These are phyloP conservation scores for Trichoderma gamsii DNA, from an alignment of 495 filamentous ascomycete genomes.

Conservation along the genomic window DNA sequence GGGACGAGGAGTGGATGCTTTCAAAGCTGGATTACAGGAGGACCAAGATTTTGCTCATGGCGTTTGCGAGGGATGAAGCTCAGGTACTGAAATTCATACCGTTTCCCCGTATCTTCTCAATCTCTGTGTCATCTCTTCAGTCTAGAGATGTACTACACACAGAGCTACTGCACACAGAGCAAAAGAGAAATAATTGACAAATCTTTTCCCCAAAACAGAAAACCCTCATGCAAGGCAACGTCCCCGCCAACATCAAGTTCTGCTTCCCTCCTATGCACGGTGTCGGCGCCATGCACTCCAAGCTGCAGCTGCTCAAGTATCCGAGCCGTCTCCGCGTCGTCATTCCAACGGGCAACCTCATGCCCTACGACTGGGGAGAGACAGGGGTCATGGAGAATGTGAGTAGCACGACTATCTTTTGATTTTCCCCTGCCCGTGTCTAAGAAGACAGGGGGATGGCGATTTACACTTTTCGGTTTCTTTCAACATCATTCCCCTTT, in stretches of 20 bases:
- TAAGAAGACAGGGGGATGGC: too few species aligned
- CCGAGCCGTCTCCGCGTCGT: slow-evolving; percentile 62
- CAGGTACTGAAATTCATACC: slow-evolving; percentile 30
- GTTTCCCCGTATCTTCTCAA: neutral
- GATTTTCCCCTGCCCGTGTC: neutral
- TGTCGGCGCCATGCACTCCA: slow-evolving; percentile 71
- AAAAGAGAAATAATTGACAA: neutral
- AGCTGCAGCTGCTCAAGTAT: slow-evolving; percentile 77
- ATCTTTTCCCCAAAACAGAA: slow-evolving; percentile 29
- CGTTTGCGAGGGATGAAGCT: slow-evolving; percentile 39
- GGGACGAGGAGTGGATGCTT: slow-evolving; percentile 56
- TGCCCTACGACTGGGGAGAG: slow-evolving; percentile 83
- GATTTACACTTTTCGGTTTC: neutral
- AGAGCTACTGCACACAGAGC: too few species aligned
- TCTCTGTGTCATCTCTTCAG: neutral
- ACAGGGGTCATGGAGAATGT: slow-evolving; percentile 74
- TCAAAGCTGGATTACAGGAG: slow-evolving; percentile 34
- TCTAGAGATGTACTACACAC: neutral
- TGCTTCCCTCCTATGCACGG: slow-evolving; percentile 69
- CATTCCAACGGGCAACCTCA: slow-evolving; percentile 74
- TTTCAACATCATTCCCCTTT: neutral
- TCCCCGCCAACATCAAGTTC: slow-evolving; percentile 48
- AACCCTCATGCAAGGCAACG: slow-evolving; percentile 46
- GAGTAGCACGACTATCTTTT: slow-evolving; percentile 14
- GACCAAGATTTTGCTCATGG: slow-evolving; percentile 40